A percentile compares a stretch with the other conserved stretches of the same genome.
These are phyloP conservation scores for Lactifluus subvellereus DNA, from an alignment of 768 basidiomycete genomes.

Conservation along the genomic window DNA sequence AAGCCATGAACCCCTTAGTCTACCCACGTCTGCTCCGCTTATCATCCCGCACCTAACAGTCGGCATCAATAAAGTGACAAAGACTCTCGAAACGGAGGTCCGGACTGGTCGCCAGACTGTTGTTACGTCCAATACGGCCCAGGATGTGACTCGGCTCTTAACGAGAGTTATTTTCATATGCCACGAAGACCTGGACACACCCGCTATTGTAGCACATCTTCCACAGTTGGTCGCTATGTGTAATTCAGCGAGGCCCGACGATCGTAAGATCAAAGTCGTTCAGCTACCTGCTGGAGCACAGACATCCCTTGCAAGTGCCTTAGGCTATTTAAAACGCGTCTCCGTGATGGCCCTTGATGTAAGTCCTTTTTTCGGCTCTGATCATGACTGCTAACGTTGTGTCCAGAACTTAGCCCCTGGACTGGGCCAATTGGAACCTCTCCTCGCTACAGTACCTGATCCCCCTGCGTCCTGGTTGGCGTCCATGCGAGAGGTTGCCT, in stretches of 20 bases:
- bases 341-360: constrained; percentile 68
- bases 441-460: constrained; percentile 48
- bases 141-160: background rate
- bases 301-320: constrained; percentile 44
- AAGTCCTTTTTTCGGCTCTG: constrained; percentile 27
- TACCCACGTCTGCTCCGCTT: constrained; percentile 30
- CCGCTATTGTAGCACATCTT: constrained; percentile 64
- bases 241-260: constrained; percentile 42
- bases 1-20: background rate
- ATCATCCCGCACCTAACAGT: constrained; percentile 46
- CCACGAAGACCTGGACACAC: constrained; percentile 67
- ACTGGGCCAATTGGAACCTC: constrained; percentile 28
- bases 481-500: constrained; percentile 29
- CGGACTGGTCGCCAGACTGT: constrained; percentile 18
- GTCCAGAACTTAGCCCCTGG: constrained; percentile 40
- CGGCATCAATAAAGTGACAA: constrained; percentile 82
- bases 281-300: constrained; percentile 68
- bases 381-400: constrained; percentile 9
- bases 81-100: constrained; percentile 58
- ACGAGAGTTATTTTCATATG: constrained; percentile 57
- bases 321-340: constrained; percentile 58
- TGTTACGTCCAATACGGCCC: background rate
- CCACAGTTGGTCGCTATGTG: constrained; percentile 72
- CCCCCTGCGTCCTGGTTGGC: constrained; percentile 65
- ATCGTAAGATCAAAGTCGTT: constrained; percentile 45